Conservation (phyloP, 306 rosid species). For the Sophora flavescens region DNA sequence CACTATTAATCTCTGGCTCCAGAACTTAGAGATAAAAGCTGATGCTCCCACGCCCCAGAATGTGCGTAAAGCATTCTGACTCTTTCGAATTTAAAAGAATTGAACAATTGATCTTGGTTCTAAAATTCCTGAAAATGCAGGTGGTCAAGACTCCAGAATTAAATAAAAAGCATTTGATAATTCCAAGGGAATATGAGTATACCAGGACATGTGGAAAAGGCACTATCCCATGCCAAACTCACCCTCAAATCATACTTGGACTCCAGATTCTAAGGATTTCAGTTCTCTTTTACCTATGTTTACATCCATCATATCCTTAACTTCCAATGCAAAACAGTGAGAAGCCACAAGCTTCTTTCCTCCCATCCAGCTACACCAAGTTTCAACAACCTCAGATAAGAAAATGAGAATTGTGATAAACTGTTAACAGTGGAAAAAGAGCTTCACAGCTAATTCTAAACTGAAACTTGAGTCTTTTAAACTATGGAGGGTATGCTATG, state of each 20-base stretch:
- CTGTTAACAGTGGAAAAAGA: neutral
- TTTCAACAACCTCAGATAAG: neutral
- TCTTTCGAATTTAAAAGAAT: constrained; percentile 37
- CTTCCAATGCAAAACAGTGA: constrained; percentile 15
- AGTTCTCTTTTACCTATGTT: neutral
- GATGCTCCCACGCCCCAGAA: constrained; percentile 48
- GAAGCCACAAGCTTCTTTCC: constrained; percentile 64
- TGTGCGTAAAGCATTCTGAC: constrained; percentile 26
- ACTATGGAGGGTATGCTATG: neutral
- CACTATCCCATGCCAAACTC: constrained; percentile 85
- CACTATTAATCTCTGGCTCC: constrained; percentile 46
- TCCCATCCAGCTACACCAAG: constrained; percentile 40
- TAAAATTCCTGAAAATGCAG: constrained; percentile 59
- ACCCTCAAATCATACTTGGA: constrained; percentile 54
- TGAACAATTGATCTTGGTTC: constrained; percentile 69
- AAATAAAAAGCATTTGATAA: neutral
- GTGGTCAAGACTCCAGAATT: constrained; percentile 2
- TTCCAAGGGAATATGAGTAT: constrained; percentile 3
- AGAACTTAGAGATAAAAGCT: constrained; percentile 47
- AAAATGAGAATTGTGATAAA: neutral
- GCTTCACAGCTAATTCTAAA: neutral
- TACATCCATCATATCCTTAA: constrained; percentile 31
- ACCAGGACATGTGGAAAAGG: constrained; percentile 76
- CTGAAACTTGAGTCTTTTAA: neutral
- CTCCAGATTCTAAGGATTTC: constrained; percentile 34